Conservation (phyloP, 2,329 filamentous ascomycete genomes). For the Botrytis tulipae region DNA sequence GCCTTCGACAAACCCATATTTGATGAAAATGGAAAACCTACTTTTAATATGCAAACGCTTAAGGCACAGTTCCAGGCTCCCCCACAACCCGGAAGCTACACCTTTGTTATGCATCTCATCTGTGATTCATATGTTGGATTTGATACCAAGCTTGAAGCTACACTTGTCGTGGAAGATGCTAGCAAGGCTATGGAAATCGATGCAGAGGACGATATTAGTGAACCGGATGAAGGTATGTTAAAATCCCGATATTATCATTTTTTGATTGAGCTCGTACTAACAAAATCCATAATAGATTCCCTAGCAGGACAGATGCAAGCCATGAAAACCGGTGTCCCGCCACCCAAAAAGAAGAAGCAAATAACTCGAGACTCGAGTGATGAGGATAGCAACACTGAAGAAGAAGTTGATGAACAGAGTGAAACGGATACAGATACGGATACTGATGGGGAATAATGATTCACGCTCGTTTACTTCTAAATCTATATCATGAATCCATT, state of each 20-base stretch:
- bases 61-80: constrained; percentile 97
- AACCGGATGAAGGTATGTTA: constrained; percentile 90
- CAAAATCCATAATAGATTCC: constrained; percentile 58
- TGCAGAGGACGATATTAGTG: constrained; percentile 92
- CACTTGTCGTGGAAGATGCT: constrained; percentile 83
- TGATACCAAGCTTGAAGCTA: constrained; percentile 88
- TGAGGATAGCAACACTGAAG: constrained; percentile 75
- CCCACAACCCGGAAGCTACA: constrained; percentile 87
- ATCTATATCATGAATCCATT: background rate
- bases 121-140: constrained; percentile 96
- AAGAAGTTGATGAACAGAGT: constrained; percentile 60
- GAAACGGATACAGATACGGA: constrained; percentile 66
- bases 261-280: background rate
- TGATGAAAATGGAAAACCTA: constrained; percentile 76
- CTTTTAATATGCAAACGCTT: constrained; percentile 91
- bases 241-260: background rate
- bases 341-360: constrained; percentile 59
- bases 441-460: constrained; percentile 44
- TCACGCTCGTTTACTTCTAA: background rate
- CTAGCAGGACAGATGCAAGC: constrained; percentile 88
- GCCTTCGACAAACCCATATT: constrained; percentile 89
- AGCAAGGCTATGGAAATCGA: constrained; percentile 78
- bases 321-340: constrained; percentile 67
- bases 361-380: constrained; percentile 65
- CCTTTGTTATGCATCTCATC: constrained; percentile 88